Base-by-base conservation (phyloP, 208 protist species). In the Leishmania tropica region DNA sequence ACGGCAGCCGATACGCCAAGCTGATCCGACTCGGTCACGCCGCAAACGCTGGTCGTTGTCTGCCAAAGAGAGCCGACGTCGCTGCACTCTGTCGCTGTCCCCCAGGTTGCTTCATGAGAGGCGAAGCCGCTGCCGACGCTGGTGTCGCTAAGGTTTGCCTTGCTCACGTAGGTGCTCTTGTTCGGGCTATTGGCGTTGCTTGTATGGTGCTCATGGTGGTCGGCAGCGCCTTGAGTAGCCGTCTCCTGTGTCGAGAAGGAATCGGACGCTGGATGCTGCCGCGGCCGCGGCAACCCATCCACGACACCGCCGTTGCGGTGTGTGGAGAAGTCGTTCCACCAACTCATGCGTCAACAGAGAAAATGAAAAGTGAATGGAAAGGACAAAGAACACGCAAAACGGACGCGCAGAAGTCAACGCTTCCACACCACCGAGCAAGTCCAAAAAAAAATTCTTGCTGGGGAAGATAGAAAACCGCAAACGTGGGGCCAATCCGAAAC, bases 241-340 rank as follows among this genome's bases (percentile, higher is more conserved):
- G 35, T 35, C 31, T 80, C 76, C 15, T 54, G 76, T 40, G 62
- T 15, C 2, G 71, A 78, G 35, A 72, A 73, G 45, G 47, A 42
- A 24, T 56, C 78, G 58, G 31, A 54, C 28, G 80, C 31, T 35
- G 37, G 24, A 3, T 62, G 48, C 31, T 31, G 73, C 15, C 31
- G 73, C 17, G 19, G 48, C 31, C 76, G 81, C 28, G 58, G 37
- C 37, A 37, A 24, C 53, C 76, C 68, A 51, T 85, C 81, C n/a
- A 56, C 60, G 15, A 28, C 19, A 21, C 62, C 31, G 24, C 37
- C 65, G 72, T 65, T 81, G 74, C 82, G 82, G 42, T 81, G 81
- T 37, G 81, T 81, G 17, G 76, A 77, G 37, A 85, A 78, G 71
- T 81, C 78, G 82, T 85, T 85, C 82, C 82, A 85, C 82, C 82